Evolutionary conservation across 75 land plant genomes (phyloP).

Genomic region (Picea sitchensis): DNA sequence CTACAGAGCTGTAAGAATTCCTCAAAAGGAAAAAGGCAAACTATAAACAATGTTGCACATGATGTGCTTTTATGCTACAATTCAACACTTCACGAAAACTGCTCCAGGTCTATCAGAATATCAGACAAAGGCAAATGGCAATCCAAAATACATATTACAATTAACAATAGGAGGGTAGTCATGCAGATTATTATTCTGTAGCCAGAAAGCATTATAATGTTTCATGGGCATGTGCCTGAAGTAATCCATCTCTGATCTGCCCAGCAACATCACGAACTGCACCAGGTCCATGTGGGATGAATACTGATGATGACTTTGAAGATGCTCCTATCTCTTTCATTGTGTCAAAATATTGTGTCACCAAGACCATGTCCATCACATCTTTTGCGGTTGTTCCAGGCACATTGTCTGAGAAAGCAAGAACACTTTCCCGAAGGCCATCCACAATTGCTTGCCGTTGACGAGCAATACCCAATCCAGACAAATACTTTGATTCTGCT

Average conservation of each 20-base stretch:
- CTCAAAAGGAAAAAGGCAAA: too few species aligned
- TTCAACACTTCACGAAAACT: too few species aligned
- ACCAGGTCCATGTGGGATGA: conserved; percentile 35
- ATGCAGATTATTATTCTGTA: background rate
- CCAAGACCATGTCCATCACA: conserved; percentile 51
- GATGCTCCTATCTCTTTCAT: conserved; percentile 40
- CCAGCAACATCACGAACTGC: conserved; percentile 27
- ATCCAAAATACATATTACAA: background rate
- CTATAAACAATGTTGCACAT: too few species aligned
- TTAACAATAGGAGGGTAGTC: background rate
- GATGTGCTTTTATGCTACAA: too few species aligned
- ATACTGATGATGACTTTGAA: conserved; percentile 24
- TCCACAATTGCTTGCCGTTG: conserved; percentile 48
- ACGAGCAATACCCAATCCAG: conserved; percentile 42
- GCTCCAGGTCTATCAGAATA: too few species aligned
- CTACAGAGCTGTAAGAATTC: too few species aligned
- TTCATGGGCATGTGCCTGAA: conserved; percentile 15
- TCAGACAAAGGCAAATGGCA: too few species aligned
- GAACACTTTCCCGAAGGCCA: conserved; percentile 40
- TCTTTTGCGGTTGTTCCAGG: conserved; percentile 41
- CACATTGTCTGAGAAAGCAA: conserved; percentile 37
- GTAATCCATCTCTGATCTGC: conserved; percentile 30
- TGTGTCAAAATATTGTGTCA: conserved; percentile 48
- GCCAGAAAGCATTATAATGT: background rate
- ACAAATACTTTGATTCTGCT: conserved; percentile 53